phyloP scores from a whole-genome alignment of 2,329 filamentous ascomycete species.

The Penicillium decumbens region DNA sequence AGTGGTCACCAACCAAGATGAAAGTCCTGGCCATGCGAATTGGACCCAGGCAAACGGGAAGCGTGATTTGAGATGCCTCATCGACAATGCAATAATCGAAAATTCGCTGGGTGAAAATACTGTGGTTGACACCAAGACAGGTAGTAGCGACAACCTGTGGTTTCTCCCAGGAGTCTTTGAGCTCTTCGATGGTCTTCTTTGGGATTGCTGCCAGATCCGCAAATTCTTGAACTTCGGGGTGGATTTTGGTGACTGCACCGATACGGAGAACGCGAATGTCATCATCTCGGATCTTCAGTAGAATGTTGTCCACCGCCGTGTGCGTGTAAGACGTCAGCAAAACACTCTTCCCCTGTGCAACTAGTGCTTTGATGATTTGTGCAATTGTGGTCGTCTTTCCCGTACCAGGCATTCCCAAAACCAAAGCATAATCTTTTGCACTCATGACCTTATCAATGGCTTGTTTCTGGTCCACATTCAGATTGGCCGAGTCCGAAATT shows the following conservation, averaged over 20 bases:
- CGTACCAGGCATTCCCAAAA: conserved; percentile 96
- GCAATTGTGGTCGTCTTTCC: conserved; percentile 98
- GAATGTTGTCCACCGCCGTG: conserved; percentile 95
- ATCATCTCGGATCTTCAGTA: conserved; percentile 81
- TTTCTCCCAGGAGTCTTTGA: conserved; percentile 76
- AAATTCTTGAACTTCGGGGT: conserved; percentile 81
- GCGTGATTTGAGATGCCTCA: conserved; percentile 93
- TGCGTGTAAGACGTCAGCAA: conserved; percentile 94
- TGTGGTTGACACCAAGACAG: conserved; percentile 85
- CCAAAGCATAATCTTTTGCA: conserved; percentile 90
- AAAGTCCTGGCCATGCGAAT: conserved; percentile 91
- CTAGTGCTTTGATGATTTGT: conserved; percentile 87
- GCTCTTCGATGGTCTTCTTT: conserved; percentile 73
- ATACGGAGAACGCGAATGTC: conserved; percentile 77
- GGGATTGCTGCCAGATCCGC: conserved; percentile 70
- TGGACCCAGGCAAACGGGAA: conserved; percentile 89
- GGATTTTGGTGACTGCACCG: conserved; percentile 77
- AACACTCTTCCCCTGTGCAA: conserved; percentile 85
- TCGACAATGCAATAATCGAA: conserved; percentile 99
- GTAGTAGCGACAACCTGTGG: conserved; percentile 91
- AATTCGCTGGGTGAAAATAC: conserved; percentile 77
- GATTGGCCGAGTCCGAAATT: conserved; percentile 51
- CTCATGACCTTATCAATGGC: conserved; percentile 95
- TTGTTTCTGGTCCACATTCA: conserved; percentile 81
- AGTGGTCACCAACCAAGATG: conserved; percentile 92